Evolutionary conservation across 352 stramenopile genomes (phyloP).

Genomic region (Phytophthora sojae): DNA sequence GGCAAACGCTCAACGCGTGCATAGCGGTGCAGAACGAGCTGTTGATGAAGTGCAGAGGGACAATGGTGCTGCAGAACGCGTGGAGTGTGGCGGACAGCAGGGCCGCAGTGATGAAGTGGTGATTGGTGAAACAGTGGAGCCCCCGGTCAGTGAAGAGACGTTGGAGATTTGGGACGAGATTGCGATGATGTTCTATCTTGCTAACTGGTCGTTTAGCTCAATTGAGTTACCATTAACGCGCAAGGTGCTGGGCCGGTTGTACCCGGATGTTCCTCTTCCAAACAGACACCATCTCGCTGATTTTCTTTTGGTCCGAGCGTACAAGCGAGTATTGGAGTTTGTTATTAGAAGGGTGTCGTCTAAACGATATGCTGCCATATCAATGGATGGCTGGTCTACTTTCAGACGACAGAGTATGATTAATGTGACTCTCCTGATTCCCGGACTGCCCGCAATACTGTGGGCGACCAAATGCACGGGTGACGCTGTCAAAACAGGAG

Average conservation of each 20-base stretch:
- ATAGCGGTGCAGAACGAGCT: not conserved
- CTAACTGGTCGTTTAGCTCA: not conserved
- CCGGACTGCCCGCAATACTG: not conserved
- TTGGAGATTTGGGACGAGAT: not conserved
- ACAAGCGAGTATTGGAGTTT: too few species aligned
- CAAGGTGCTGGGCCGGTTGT: not conserved
- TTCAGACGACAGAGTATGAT: not conserved
- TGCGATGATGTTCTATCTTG: not conserved
- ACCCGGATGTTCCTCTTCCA: not conserved
- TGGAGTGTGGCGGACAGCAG: not conserved
- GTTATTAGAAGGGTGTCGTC: not conserved
- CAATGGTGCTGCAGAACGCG: not conserved
- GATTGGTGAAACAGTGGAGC: not conserved
- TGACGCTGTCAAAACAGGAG: not conserved
- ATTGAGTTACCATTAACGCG: not conserved
- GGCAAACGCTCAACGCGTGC: not conserved
- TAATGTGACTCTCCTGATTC: not conserved
- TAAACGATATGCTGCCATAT: not conserved
- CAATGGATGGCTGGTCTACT: constrained; percentile 3
- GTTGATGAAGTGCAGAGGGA: not conserved
- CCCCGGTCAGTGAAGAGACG: not conserved
- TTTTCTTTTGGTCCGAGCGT: not conserved
- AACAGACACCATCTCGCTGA: not conserved
- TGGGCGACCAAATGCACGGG: constrained; percentile 1
- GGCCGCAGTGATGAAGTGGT: not conserved